Evolutionary conservation across 352 stramenopile species (phyloP), one percentile per base, ranked within the genome.

Genomic region (Globisporangium lucens): DNA sequence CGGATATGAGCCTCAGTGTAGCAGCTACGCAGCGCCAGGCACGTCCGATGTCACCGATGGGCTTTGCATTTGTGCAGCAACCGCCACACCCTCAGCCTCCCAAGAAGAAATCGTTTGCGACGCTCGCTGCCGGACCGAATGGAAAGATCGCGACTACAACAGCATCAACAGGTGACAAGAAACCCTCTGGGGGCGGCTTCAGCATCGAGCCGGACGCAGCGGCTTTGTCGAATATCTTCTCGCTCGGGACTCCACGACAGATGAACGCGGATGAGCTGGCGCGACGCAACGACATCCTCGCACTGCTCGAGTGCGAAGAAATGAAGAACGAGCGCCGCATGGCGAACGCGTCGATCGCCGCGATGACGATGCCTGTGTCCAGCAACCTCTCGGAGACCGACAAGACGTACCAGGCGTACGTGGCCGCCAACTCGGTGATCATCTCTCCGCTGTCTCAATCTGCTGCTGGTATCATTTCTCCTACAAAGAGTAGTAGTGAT

Each of bases 171-270:
- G 38, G 41, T 47, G 64, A 60, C 29, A 65, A 68, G 56, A 69
- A 65, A 30, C 56, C 51, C 4, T 22, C 33, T 12, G 17, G 9
- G 17, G n/a, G 53, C 15, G 22, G 29, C 53, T 61, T 71, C 20
- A 41, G 7, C 9, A 33, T 67, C 33, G 73, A 78, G 33, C 67
- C 63, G 10, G 65, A 80, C 30, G 51, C 72, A 0, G 77, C 78
- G 0, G 57, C 78, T 29, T 66, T 89, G 6, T 74, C 77, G 12
- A 87, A 89, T 56, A 88, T 89, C 20, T 89, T 91, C 56, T 75
- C 75, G 2, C 76, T 89, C 9, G 79, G 80, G 1, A 91, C 80
- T 12, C 83, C 83, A 10, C 76, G 80, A 5, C 80, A 89, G 43
- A 66, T 91, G 47, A 77, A 68, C 29, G 60, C 56, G 2, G 67